These are phyloP conservation scores for Chrysanthemum seticuspe DNA, from an alignment of 129 eudicot genomes.

Conservation along the genomic window DNA sequence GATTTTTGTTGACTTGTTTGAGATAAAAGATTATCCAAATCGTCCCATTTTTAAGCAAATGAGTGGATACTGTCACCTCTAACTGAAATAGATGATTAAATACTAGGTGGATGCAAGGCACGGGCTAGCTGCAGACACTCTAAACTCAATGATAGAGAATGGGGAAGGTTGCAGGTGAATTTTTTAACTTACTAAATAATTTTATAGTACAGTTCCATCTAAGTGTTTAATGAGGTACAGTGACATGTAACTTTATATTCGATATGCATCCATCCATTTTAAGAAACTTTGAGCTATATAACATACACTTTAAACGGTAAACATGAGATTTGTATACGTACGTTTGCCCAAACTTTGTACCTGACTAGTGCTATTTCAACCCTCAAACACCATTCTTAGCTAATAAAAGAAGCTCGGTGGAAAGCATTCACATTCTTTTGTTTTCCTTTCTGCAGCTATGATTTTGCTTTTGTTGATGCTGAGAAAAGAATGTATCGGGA, in stretches of 20 bases:
- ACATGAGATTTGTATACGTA: not conserved
- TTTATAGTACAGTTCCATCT: not conserved
- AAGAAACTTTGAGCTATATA: not conserved
- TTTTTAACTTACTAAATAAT: not conserved
- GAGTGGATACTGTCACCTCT: not conserved
- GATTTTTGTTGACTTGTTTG: too few species aligned
- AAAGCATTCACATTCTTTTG: too few species aligned
- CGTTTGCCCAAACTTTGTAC: not conserved
- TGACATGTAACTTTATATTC: not conserved
- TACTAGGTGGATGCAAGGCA: conserved; percentile 65
- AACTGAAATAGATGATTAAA: conserved; percentile 12
- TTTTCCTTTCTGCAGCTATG: conserved; percentile 53
- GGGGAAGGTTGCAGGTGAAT: conserved; percentile 87
- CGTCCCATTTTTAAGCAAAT: too few species aligned
- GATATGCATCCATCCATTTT: not conserved
- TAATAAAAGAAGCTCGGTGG: conserved; percentile 8
- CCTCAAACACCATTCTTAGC: not conserved
- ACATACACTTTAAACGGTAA: not conserved
- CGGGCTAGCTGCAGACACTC: conserved; percentile 76
- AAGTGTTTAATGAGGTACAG: not conserved
- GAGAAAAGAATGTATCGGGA: conserved; percentile 91
- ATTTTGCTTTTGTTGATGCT: conserved; percentile 95
- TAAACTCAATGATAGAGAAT: conserved; percentile 62
- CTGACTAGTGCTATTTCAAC: not conserved
- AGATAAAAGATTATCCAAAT: too few species aligned